Evolutionary conservation across 345 rosid genomes (phyloP).

Genomic region (Acer yangbiense): DNA sequence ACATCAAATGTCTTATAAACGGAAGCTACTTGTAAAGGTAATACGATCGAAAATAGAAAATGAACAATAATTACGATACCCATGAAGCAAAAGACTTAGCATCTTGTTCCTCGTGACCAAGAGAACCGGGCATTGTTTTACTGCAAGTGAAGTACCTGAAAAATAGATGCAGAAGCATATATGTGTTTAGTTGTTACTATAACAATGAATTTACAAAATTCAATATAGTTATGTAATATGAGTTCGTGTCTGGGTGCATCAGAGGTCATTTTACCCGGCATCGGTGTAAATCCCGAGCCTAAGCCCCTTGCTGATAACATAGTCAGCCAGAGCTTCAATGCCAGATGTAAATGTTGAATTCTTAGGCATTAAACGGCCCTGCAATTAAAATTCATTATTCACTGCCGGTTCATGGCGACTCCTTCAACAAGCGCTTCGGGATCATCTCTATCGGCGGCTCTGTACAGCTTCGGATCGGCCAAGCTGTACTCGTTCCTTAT

Average conservation of each 20-base stretch:
- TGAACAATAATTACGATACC: constrained; percentile 42
- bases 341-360: no score
- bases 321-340: no score
- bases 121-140: constrained; percentile 89
- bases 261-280: constrained; percentile 45
- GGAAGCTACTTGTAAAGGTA: background rate
- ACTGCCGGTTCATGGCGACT: no score
- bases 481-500: no score
- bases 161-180: background rate
- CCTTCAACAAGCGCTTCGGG: no score
- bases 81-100: constrained; percentile 89
- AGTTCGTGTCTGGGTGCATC: background rate
- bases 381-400: no score
- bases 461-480: no score
- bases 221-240: background rate
- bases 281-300: constrained; percentile 85
- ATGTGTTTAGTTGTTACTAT: background rate
- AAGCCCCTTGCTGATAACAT: constrained; percentile 53
- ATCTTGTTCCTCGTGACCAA: constrained; percentile 85
- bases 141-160: constrained; percentile 75
- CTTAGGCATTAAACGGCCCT: no score
- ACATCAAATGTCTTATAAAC: background rate
- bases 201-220: background rate
- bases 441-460: no score
- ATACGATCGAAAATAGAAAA: background rate